Percentiles rank a stretch among this genome's conserved stretches.
phyloP scores from a whole-genome alignment of 75 land plant genomes.

The Isoetes taiwanensis region DNA sequence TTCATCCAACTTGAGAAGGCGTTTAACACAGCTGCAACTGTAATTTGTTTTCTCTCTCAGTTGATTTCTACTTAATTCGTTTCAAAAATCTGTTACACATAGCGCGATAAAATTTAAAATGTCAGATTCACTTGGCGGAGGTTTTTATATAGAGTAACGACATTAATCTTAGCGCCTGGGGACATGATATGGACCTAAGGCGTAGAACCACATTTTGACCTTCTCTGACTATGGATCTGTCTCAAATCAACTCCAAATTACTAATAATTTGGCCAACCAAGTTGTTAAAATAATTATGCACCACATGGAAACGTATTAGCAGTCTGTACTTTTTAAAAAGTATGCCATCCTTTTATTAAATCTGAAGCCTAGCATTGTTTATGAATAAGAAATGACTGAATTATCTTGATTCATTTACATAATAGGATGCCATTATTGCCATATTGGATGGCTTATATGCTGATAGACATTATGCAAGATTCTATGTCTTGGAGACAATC shows the following conservation, averaged over 20 bases:
- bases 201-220: not conserved
- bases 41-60: slow-evolving; percentile 12
- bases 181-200: too few relatives aligned
- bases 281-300: not conserved
- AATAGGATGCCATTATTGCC: slow-evolving; percentile 82
- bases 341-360: too few relatives aligned
- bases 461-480: slow-evolving; percentile 69
- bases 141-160: not conserved
- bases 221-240: not conserved
- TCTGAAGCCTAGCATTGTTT: not conserved
- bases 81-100: too few relatives aligned
- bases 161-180: not conserved
- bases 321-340: not conserved
- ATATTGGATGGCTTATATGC: slow-evolving; percentile 62
- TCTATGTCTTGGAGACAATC: slow-evolving; percentile 92
- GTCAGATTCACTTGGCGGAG: not conserved
- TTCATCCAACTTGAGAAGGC: slow-evolving; percentile 48
- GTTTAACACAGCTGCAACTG: slow-evolving; percentile 55
- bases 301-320: not conserved
- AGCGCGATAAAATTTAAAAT: not conserved
- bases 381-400: not conserved
- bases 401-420: slow-evolving; percentile 7
- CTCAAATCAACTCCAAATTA: not conserved
- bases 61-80: not conserved
- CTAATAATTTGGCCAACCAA: too few relatives aligned